phyloP scores from a whole-genome alignment of 306 rosid genomes.

The Glycine latifolia region DNA sequence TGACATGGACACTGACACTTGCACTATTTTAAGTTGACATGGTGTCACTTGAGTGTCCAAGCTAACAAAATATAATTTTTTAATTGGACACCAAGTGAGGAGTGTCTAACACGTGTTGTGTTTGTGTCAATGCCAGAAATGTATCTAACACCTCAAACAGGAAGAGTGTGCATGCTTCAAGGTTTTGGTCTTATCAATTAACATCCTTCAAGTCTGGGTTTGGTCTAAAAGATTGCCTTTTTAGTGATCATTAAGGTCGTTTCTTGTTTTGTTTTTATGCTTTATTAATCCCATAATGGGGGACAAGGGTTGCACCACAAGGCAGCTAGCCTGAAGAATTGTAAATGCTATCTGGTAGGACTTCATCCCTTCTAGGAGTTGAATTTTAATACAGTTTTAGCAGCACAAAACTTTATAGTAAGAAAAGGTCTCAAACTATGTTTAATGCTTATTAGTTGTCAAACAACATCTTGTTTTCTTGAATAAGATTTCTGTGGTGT shows the following conservation, averaged over 20 bases:
- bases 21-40: not conserved
- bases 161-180: not conserved
- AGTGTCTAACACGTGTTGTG: not conserved
- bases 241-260: not conserved
- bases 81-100: not conserved
- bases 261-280: constrained; percentile 23
- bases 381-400: too few species aligned
- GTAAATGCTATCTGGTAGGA: too few species aligned
- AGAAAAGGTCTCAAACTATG: not conserved
- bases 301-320: too few species aligned
- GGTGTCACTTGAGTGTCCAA: not conserved
- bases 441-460: constrained; percentile 17
- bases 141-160: not conserved
- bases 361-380: too few species aligned
- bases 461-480: constrained; percentile 12
- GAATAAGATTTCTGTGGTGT: not conserved
- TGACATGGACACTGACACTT: not conserved
- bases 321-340: too few species aligned
- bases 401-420: too few species aligned
- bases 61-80: not conserved
- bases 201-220: not conserved
- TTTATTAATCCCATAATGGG: not conserved
- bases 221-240: constrained; percentile 13
- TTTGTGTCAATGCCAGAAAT: not conserved
- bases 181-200: not conserved